phyloP scores from a whole-genome alignment of 2,329 filamentous ascomycete species.

The Cladobotryum protrusum region DNA sequence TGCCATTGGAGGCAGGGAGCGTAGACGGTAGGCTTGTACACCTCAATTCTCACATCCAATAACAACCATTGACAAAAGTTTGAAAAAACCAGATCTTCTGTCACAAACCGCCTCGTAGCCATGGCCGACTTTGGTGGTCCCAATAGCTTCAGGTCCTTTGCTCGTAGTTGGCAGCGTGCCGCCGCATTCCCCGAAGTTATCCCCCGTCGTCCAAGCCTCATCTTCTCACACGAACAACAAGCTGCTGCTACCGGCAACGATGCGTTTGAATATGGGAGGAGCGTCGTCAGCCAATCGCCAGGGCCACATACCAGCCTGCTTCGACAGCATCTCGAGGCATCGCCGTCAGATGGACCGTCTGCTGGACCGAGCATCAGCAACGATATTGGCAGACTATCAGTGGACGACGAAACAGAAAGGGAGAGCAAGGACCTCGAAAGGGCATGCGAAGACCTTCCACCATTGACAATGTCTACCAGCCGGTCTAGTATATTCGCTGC shows the following conservation, averaged over 20 bases:
- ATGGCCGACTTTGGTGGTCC: slow-evolving; percentile 74
- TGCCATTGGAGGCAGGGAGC: slow-evolving; percentile 14
- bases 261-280: slow-evolving; percentile 35
- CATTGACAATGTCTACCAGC: slow-evolving; percentile 23
- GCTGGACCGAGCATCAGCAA: slow-evolving; percentile 19
- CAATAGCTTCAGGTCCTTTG: slow-evolving; percentile 92
- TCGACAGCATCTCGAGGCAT: slow-evolving; percentile 45
- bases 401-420: slow-evolving; percentile 34
- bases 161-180: slow-evolving; percentile 85
- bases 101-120: slow-evolving; percentile 49
- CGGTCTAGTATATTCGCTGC: slow-evolving; percentile 47
- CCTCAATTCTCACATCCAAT: neutral
- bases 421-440: slow-evolving; percentile 46
- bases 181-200: slow-evolving; percentile 84
- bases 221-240: slow-evolving; percentile 52
- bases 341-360: slow-evolving; percentile 16
- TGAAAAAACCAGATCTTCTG: slow-evolving; percentile 54
- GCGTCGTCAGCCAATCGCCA: slow-evolving; percentile 31
- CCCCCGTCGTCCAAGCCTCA: slow-evolving; percentile 69
- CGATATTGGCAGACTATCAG: slow-evolving; percentile 13
- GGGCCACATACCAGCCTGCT: slow-evolving; percentile 39
- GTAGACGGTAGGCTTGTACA: slow-evolving; percentile 24
- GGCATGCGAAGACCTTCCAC: slow-evolving; percentile 22
- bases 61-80: neutral
- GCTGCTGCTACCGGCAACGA: slow-evolving; percentile 17